A percentile compares a stretch with the other conserved stretches of the same genome.
Conservation (phyloP, 352 stramenopile species). For the Albugo candida region DNA sequence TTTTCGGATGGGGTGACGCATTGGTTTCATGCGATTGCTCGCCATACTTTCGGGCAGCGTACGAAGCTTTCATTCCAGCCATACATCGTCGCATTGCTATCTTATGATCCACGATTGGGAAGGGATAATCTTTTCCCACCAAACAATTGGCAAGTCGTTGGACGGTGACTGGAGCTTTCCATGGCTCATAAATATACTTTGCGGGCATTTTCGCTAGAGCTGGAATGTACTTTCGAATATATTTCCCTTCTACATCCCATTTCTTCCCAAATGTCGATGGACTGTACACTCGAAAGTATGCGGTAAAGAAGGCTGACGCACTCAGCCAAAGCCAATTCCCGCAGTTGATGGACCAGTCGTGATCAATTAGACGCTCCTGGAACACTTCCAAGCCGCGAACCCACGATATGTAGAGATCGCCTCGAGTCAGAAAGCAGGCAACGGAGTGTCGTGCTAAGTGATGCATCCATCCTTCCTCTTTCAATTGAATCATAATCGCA, state of each 20-base stretch:
- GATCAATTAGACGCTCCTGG: slow-evolving; percentile 89
- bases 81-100: slow-evolving; percentile 83
- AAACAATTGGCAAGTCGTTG: slow-evolving; percentile 69
- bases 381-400: slow-evolving; percentile 82
- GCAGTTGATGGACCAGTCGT: slow-evolving; percentile 93
- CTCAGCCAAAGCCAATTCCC: slow-evolving; percentile 97
- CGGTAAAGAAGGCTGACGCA: slow-evolving; percentile 89
- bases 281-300: slow-evolving; percentile 95
- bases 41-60: slow-evolving; percentile 16
- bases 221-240: slow-evolving; percentile 87
- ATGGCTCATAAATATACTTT: slow-evolving; percentile 97
- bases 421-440: slow-evolving; percentile 96
- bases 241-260: slow-evolving; percentile 84
- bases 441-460: slow-evolving; percentile 86
- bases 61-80: slow-evolving; percentile 70
- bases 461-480: slow-evolving; percentile 80
- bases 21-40: slow-evolving; percentile 3
- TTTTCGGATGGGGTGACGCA: neutral
- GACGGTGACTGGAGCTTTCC: slow-evolving; percentile 84
- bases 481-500: slow-evolving; percentile 90
- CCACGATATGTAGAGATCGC: slow-evolving; percentile 92
- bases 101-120: slow-evolving; percentile 89
- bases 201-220: slow-evolving; percentile 77
- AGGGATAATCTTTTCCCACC: slow-evolving; percentile 87
- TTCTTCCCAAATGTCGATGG: slow-evolving; percentile 91